A percentile compares a stretch with the other conserved stretches of the same genome.
These are phyloP conservation scores for Volvox carteri DNA, from an alignment of 163 green algal genomes.

Conservation along the genomic window DNA sequence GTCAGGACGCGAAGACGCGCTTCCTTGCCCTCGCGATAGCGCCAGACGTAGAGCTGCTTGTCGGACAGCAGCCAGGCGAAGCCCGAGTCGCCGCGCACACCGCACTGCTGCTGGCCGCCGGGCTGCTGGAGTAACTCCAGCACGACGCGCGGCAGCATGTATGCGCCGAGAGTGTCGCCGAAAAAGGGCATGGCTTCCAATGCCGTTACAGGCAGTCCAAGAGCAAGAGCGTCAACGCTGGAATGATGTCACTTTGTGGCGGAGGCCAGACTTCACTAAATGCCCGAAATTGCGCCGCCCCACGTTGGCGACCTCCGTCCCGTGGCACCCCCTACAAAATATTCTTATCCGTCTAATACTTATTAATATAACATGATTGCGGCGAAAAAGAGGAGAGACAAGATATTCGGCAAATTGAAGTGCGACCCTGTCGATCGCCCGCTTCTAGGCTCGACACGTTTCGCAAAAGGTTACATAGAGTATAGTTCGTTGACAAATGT, in stretches of 20 bases:
- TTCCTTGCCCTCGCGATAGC: slow-evolving; percentile 55
- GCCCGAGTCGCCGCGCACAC: slow-evolving; percentile 17
- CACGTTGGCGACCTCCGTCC: neutral
- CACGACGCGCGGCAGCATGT: slow-evolving; percentile 49
- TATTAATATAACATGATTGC: neutral
- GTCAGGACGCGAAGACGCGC: slow-evolving; percentile 32
- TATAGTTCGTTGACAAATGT: too few species aligned
- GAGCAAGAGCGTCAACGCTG: neutral
- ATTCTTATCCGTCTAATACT: neutral
- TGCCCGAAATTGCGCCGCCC: neutral
- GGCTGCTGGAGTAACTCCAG: slow-evolving; percentile 55
- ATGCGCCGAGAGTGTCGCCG: slow-evolving; percentile 38
- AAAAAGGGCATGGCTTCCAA: slow-evolving; percentile 42
- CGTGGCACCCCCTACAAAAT: neutral
- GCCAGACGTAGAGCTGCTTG: slow-evolving; percentile 48
- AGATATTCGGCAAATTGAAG: too few species aligned
- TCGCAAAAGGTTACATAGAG: too few species aligned
- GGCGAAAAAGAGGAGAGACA: neutral
- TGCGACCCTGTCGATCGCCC: too few species aligned
- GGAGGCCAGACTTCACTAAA: neutral
- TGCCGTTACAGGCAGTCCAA: neutral
- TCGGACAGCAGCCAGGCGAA: slow-evolving; percentile 37
- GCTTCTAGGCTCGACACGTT: too few species aligned
- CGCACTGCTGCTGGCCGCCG: slow-evolving; percentile 6
- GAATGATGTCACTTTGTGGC: neutral